A percentile compares a stretch with the other conserved stretches of the same genome.
Evolutionary conservation across 2,329 filamentous ascomycete genomes (phyloP).

Genomic region (Meredithiella fracta): DNA sequence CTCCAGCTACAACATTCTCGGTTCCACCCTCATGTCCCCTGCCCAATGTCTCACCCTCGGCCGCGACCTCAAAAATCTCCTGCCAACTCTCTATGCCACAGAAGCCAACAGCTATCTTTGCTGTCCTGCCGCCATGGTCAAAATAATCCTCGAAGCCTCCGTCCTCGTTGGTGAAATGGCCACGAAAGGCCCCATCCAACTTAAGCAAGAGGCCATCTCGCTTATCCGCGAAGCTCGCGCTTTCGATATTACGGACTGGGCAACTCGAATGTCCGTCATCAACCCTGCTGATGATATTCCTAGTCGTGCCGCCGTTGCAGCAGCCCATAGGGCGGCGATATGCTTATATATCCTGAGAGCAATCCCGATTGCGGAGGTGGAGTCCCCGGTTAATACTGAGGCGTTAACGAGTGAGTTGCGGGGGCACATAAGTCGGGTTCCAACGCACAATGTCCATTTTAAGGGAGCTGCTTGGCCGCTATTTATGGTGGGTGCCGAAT

Average conservation of each 20-base stretch:
- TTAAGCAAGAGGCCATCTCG: constrained; percentile 22
- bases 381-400: constrained; percentile 25
- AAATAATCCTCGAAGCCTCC: constrained; percentile 29
- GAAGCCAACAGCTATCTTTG: constrained; percentile 29
- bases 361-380: constrained; percentile 24
- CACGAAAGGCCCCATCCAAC: constrained; percentile 20
- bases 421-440: constrained; percentile 32
- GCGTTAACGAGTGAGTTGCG: constrained; percentile 34
- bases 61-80: constrained; percentile 24
- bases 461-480: constrained; percentile 45
- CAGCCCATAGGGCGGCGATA: constrained; percentile 30
- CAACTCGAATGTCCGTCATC: constrained; percentile 23
- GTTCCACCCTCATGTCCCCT: constrained; percentile 24
- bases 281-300: constrained; percentile 25
- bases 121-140: constrained; percentile 27
- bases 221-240: constrained; percentile 27
- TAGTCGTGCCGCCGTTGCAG: constrained; percentile 28
- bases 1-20: constrained; percentile 26
- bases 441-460: constrained; percentile 34
- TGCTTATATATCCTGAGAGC: constrained; percentile 32
- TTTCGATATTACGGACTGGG: constrained; percentile 30
- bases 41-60: constrained; percentile 25
- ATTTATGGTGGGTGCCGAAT: constrained; percentile 41
- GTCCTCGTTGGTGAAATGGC: constrained; percentile 24
- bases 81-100: constrained; percentile 26